These are phyloP conservation scores for Ceratocystis cacaofunesta DNA, from an alignment of 2,329 filamentous ascomycete genomes.

Conservation along the genomic window DNA sequence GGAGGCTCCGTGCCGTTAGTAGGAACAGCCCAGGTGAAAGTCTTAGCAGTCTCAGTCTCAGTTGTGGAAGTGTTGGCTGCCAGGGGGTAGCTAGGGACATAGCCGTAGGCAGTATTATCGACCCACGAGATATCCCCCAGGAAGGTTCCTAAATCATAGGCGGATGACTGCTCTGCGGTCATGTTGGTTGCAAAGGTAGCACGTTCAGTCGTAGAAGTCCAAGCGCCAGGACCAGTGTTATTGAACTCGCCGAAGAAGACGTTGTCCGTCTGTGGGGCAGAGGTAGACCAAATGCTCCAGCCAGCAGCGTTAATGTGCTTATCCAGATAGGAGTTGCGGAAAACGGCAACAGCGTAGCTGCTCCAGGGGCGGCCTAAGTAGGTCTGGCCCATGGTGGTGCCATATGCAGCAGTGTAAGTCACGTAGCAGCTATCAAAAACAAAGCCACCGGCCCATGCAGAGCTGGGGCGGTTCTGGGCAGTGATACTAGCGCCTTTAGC, in stretches of 20 bases:
- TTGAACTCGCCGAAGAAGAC: slow-evolving; percentile 44
- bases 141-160: slow-evolving; percentile 25
- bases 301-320: slow-evolving; percentile 44
- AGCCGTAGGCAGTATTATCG: slow-evolving; percentile 28
- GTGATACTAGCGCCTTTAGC: slow-evolving; percentile 23
- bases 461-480: slow-evolving; percentile 23
- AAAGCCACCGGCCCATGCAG: slow-evolving; percentile 23
- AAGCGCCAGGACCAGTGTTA: slow-evolving; percentile 43
- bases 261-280: slow-evolving; percentile 33
- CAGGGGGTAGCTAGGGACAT: slow-evolving; percentile 25
- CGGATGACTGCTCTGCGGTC: slow-evolving; percentile 1
- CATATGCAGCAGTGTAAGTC: slow-evolving; percentile 11
- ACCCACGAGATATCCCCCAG: slow-evolving; percentile 30
- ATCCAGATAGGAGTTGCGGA: slow-evolving; percentile 35
- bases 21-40: slow-evolving; percentile 20
- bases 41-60: not conserved
- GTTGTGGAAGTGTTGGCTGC: slow-evolving; percentile 16
- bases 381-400: slow-evolving; percentile 24
- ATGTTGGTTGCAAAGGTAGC: slow-evolving; percentile 31
- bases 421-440: slow-evolving; percentile 23
- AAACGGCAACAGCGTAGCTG: slow-evolving; percentile 32
- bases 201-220: slow-evolving; percentile 30
- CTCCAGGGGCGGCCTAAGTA: slow-evolving; percentile 37
- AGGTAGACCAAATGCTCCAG: slow-evolving; percentile 41
- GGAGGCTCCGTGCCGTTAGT: slow-evolving; percentile 29